phyloP scores from a whole-genome alignment of 768 basidiomycete genomes.

The Stropharia rugosoannulata region DNA sequence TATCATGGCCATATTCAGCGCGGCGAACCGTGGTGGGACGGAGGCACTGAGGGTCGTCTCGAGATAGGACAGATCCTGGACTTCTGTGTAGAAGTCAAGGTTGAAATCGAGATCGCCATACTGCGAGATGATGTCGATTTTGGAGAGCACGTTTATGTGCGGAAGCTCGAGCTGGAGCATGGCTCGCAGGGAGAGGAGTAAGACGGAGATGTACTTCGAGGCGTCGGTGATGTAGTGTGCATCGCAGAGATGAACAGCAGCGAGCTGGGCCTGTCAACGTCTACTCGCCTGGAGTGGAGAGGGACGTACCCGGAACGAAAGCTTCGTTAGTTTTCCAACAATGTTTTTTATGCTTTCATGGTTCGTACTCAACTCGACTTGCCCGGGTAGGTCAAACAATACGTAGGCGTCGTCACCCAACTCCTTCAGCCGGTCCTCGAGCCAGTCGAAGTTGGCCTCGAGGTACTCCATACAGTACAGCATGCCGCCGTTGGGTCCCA shows the following conservation, averaged over 20 bases:
- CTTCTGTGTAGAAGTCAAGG: conserved; percentile 97
- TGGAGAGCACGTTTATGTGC: conserved; percentile 95
- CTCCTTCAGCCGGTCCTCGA: conserved; percentile 65
- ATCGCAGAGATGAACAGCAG: conserved; percentile 93
- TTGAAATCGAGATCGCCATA: conserved; percentile 98
- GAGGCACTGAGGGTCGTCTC: conserved; percentile 69
- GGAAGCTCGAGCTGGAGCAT: conserved; percentile 99
- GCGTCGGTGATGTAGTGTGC: conserved; percentile 97
- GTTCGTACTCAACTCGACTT: conserved; percentile 97
- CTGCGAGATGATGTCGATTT: conserved; percentile 86
- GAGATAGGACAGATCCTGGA: conserved; percentile 91
- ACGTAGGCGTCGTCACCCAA: conserved; percentile 79
- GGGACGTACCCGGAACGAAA: conserved; percentile 78
- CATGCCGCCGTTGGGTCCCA: conserved; percentile 97
- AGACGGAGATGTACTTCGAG: conserved; percentile 89
- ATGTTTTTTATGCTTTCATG: conserved; percentile 87
- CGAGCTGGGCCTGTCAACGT: conserved; percentile 57
- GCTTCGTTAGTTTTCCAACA: conserved; percentile 61
- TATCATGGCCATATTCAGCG: conserved; percentile 87
- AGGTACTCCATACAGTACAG: conserved; percentile 97
- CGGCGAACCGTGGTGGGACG: conserved; percentile 60
- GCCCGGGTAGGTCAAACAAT: conserved; percentile 94
- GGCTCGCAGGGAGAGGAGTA: conserved; percentile 88
- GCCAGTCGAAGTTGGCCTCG: conserved; percentile 91
- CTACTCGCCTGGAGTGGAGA: conserved; percentile 5